phyloP scores from a whole-genome alignment of 2,329 filamentous ascomycete genomes.

The Talaromyces funiculosus region DNA sequence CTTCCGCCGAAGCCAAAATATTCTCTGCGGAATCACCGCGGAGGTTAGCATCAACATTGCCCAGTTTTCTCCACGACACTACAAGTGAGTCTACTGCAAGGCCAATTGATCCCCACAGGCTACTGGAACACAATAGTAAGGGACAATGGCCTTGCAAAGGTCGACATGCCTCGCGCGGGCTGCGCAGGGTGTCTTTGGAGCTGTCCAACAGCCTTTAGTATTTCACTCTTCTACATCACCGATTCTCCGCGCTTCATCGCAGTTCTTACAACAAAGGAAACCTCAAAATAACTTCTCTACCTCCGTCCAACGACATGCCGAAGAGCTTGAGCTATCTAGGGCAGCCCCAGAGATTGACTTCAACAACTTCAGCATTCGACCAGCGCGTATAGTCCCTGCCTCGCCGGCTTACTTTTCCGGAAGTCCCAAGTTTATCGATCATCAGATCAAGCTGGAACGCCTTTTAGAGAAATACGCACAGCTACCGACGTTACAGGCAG shows the following conservation, averaged over 20 bases:
- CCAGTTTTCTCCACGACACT: background rate
- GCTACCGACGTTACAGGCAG: slow-evolving; percentile 62
- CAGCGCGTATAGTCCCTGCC: slow-evolving; percentile 70
- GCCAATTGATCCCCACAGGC: background rate
- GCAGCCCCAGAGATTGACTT: slow-evolving; percentile 34
- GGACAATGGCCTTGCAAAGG: slow-evolving; percentile 34
- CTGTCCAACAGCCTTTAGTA: slow-evolving; percentile 35
- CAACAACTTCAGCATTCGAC: slow-evolving; percentile 27
- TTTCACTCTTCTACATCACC: slow-evolving; percentile 32
- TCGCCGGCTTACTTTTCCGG: slow-evolving; percentile 95
- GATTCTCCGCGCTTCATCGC: background rate
- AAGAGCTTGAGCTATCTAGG: slow-evolving; percentile 20
- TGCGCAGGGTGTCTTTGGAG: slow-evolving; percentile 27
- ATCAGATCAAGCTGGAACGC: slow-evolving; percentile 66
- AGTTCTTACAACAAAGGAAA: slow-evolving; percentile 4
- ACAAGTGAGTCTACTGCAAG: slow-evolving; percentile 17
- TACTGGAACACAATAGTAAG: slow-evolving; percentile 16
- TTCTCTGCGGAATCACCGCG: background rate
- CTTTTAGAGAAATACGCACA: slow-evolving; percentile 66
- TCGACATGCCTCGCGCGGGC: slow-evolving; percentile 31
- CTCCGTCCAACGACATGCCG: slow-evolving; percentile 24
- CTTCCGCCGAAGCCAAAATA: slow-evolving; percentile 7
- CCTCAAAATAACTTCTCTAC: slow-evolving; percentile 20
- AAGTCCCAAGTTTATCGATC: slow-evolving; percentile 78
- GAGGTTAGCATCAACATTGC: background rate